Percentiles rank a stretch among this genome's conserved stretches.
Evolutionary conservation across 139 green algal species (phyloP).

Genomic region (Astrephomene gubernaculifera): DNA sequence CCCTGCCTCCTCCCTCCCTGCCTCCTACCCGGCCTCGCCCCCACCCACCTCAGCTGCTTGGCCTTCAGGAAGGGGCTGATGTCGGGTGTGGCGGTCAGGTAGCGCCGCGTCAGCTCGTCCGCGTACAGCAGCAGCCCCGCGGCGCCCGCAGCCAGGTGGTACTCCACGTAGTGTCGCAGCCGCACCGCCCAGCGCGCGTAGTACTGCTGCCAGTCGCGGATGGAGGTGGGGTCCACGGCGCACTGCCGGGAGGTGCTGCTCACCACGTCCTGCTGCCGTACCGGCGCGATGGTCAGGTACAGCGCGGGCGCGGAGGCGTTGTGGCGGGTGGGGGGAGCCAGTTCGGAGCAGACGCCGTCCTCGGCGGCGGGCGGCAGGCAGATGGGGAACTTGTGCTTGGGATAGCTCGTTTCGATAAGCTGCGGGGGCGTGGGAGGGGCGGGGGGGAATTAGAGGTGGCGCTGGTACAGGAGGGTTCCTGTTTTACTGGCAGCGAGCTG

Average conservation of each 20-base stretch:
- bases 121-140: slow-evolving; percentile 23
- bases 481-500: too few species aligned
- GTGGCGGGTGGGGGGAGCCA: not conserved
- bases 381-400: not conserved
- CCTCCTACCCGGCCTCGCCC: not conserved
- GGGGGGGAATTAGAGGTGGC: not conserved
- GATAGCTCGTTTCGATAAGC: not conserved
- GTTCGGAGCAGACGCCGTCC: not conserved
- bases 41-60: not conserved
- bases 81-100: not conserved
- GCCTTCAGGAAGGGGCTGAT: too few species aligned
- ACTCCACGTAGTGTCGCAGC: not conserved
- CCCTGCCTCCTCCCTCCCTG: not conserved
- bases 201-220: not conserved
- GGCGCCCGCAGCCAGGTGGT: not conserved
- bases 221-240: not conserved
- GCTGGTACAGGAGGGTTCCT: not conserved
- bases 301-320: not conserved
- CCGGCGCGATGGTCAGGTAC: not conserved
- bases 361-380: not conserved
- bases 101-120: not conserved
- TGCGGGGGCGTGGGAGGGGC: not conserved
- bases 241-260: too few species aligned
- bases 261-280: too few species aligned
- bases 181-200: not conserved